Conservation (phyloP, 2,329 filamentous ascomycete genomes). For the Fusarium multiceps region DNA sequence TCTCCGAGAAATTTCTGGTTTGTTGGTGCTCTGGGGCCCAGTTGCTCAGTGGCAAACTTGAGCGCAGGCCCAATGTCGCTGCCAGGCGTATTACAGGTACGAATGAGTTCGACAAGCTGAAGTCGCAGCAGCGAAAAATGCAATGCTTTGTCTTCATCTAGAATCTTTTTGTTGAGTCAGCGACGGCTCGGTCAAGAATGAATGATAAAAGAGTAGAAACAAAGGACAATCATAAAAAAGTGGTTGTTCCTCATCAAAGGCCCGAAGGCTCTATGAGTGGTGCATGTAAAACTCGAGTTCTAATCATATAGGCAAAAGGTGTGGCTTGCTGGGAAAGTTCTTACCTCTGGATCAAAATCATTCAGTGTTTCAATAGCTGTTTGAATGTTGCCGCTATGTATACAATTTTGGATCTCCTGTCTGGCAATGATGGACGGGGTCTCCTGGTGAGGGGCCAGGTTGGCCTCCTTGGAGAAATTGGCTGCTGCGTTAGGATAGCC, state of each 20-base stretch:
- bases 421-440: constrained; percentile 79
- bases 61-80: constrained; percentile 83
- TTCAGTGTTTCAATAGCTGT: constrained; percentile 88
- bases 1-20: constrained; percentile 85
- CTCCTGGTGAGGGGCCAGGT: constrained; percentile 79
- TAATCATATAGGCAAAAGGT: constrained; percentile 82
- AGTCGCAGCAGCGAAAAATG: constrained; percentile 92
- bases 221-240: constrained; percentile 57
- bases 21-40: constrained; percentile 86
- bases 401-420: constrained; percentile 85
- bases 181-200: background rate
- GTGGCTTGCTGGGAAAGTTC: constrained; percentile 48
- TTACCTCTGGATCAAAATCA: constrained; percentile 89
- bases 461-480: constrained; percentile 94
- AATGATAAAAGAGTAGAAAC: constrained; percentile 6
- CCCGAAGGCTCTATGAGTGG: constrained; percentile 95
- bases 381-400: constrained; percentile 87
- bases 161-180: constrained; percentile 69
- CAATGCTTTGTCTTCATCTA: constrained; percentile 83
- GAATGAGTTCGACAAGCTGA: constrained; percentile 93
- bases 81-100: constrained; percentile 73
- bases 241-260: constrained; percentile 91
- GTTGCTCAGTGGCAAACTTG: constrained; percentile 86
- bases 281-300: constrained; percentile 93
- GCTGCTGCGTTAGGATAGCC: constrained; percentile 93